Conservation (phyloP, 2,329 filamentous ascomycete genomes). For the Aspergillus sp. region DNA sequence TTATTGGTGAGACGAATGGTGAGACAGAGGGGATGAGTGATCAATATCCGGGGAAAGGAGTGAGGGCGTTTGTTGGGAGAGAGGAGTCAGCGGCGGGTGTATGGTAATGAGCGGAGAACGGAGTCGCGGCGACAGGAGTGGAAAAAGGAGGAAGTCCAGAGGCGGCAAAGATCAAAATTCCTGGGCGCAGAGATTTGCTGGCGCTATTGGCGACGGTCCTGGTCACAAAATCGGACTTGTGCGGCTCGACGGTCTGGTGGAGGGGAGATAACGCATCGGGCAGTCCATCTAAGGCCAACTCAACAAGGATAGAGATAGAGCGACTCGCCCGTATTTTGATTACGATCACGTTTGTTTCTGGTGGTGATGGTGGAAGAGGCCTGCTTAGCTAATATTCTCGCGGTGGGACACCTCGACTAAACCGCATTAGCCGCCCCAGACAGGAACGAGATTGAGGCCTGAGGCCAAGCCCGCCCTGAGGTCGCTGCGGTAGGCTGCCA, state of each 20-base stretch:
- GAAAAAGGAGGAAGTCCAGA: conserved; percentile 23
- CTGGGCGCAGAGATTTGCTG: conserved; percentile 10
- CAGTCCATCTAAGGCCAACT: neutral
- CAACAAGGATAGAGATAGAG: neutral
- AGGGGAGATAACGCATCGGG: neutral
- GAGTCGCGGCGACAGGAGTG: conserved; percentile 16
- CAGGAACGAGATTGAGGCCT: too few species aligned
- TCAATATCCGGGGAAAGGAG: conserved; percentile 8
- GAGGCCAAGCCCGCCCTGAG: neutral
- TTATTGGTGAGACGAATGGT: conserved; percentile 2
- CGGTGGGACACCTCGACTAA: conserved; percentile 7
- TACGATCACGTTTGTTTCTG: neutral
- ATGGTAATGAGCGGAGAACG: conserved; percentile 20
- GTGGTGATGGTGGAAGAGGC: conserved; percentile 1
- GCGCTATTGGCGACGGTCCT: neutral
- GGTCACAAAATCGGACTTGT: neutral
- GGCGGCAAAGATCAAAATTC: conserved; percentile 17
- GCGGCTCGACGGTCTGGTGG: neutral
- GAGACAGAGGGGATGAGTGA: conserved; percentile 2
- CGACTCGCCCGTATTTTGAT: neutral
- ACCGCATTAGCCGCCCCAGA: neutral
- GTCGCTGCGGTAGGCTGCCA: conserved; percentile 15
- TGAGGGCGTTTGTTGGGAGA: conserved; percentile 18
- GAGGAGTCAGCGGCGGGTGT: conserved; percentile 19
- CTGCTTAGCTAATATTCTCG: conserved; percentile 7